Evolutionary conservation across 2,329 filamentous ascomycete genomes (phyloP).

Genomic region (Tolypocladium ophioglossoides): DNA sequence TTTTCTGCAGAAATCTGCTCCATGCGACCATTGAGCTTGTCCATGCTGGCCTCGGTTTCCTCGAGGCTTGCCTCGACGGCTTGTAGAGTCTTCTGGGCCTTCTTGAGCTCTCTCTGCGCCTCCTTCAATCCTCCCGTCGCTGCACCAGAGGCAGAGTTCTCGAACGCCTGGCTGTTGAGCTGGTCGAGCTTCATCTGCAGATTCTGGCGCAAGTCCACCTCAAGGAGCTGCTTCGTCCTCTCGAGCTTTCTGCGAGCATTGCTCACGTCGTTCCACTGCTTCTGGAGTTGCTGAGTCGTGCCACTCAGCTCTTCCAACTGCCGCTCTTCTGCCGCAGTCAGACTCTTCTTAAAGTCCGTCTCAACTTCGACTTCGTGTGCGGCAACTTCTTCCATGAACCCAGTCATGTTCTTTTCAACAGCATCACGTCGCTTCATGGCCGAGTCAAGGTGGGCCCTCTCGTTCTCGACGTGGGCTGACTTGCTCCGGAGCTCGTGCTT

Average conservation of each 20-base stretch:
- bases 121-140: constrained; percentile 61
- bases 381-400: constrained; percentile 62
- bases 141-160: constrained; percentile 49
- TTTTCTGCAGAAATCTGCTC: constrained; percentile 43
- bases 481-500: constrained; percentile 67
- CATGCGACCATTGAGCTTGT: constrained; percentile 37
- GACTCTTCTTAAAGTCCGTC: constrained; percentile 84
- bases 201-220: constrained; percentile 83
- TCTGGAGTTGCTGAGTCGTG: constrained; percentile 62
- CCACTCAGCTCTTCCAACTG: constrained; percentile 63
- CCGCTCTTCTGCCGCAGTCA: constrained; percentile 72
- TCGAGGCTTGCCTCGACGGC: constrained; percentile 58
- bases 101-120: constrained; percentile 70
- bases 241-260: constrained; percentile 67
- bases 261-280: constrained; percentile 66
- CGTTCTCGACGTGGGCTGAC: constrained; percentile 62
- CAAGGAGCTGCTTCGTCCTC: constrained; percentile 68
- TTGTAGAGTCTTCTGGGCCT: constrained; percentile 57
- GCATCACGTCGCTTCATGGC: constrained; percentile 55
- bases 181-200: constrained; percentile 80
- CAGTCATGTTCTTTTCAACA: constrained; percentile 64
- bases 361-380: constrained; percentile 72
- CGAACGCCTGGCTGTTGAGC: constrained; percentile 65
- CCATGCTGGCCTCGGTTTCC: constrained; percentile 66
- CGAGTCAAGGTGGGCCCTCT: constrained; percentile 61